These are phyloP conservation scores for Camptophora hylomeconis DNA, from an alignment of 2,329 filamentous ascomycete genomes.

Conservation along the genomic window DNA sequence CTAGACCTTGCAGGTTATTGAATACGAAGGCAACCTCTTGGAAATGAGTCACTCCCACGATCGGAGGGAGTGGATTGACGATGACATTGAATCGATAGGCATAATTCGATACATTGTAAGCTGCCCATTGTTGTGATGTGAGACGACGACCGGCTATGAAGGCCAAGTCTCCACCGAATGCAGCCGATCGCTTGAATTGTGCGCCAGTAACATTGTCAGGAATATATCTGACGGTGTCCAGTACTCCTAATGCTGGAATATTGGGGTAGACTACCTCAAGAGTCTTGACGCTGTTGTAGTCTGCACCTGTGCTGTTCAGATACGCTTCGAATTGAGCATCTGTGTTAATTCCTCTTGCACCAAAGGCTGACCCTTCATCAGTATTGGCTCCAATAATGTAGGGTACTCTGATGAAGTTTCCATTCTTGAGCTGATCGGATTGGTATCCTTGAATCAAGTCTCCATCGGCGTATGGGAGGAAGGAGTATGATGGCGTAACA, in stretches of 20 bases:
- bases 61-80: constrained; percentile 29
- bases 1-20: constrained; percentile 27
- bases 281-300: constrained; percentile 9
- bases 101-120: constrained; percentile 38
- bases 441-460: constrained; percentile 37
- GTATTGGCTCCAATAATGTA: constrained; percentile 51
- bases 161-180: constrained; percentile 41
- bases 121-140: constrained; percentile 39
- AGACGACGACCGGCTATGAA: constrained; percentile 45
- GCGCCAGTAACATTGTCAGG: constrained; percentile 21
- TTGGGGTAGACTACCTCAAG: constrained; percentile 41
- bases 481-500: constrained; percentile 3
- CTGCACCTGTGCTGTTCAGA: constrained; percentile 20
- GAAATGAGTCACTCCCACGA: constrained; percentile 39
- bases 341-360: constrained; percentile 39
- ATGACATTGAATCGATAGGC: constrained; percentile 51
- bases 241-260: constrained; percentile 36
- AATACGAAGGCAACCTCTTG: constrained; percentile 44
- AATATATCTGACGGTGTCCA: constrained; percentile 21
- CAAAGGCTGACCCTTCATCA: constrained; percentile 52
- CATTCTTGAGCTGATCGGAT: constrained; percentile 40
- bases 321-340: constrained; percentile 37
- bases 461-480: constrained; percentile 36
- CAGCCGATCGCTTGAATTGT: constrained; percentile 41
- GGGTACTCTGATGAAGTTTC: constrained; percentile 51